Evolutionary conservation across 2,329 filamentous ascomycete genomes (phyloP).

Genomic region (Tolypocladium ophioglossoides): DNA sequence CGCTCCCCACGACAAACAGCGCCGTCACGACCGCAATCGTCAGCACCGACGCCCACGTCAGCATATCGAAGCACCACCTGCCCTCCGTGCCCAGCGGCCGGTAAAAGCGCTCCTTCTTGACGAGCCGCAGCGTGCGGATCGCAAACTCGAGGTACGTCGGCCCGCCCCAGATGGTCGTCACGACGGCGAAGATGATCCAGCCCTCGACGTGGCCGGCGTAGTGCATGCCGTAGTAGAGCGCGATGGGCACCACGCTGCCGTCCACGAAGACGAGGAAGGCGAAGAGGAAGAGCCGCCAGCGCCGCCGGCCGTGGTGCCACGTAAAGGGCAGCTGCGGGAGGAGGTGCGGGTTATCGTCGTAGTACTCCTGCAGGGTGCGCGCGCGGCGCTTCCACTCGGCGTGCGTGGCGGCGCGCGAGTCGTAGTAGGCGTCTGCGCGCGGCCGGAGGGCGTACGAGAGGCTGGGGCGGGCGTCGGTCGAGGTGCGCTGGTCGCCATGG

Average conservation of each 20-base stretch:
- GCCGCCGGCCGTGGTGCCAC: slow-evolving; percentile 28
- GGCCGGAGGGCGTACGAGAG: slow-evolving; percentile 23
- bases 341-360: slow-evolving; percentile 25
- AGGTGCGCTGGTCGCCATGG: not conserved
- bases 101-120: slow-evolving; percentile 37
- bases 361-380: slow-evolving; percentile 27
- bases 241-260: slow-evolving; percentile 33
- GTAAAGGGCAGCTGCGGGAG: slow-evolving; percentile 30
- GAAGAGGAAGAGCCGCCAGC: slow-evolving; percentile 35
- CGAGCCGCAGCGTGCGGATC: slow-evolving; percentile 35
- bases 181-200: slow-evolving; percentile 38
- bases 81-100: slow-evolving; percentile 35
- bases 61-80: slow-evolving; percentile 39
- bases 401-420: slow-evolving; percentile 25
- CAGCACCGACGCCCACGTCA: slow-evolving; percentile 33
- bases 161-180: slow-evolving; percentile 44
- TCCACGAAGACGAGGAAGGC: slow-evolving; percentile 36
- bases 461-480: slow-evolving; percentile 15
- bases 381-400: slow-evolving; percentile 23
- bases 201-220: slow-evolving; percentile 27
- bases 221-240: slow-evolving; percentile 40
- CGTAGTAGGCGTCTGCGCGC: slow-evolving; percentile 26
- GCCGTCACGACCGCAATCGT: slow-evolving; percentile 39
- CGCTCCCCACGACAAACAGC: slow-evolving; percentile 38
- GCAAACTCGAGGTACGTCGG: slow-evolving; percentile 44